These are phyloP conservation scores for Ceratobasidium sp. DNA, from an alignment of 1,284 basidiomycete genomes.

Conservation along the genomic window DNA sequence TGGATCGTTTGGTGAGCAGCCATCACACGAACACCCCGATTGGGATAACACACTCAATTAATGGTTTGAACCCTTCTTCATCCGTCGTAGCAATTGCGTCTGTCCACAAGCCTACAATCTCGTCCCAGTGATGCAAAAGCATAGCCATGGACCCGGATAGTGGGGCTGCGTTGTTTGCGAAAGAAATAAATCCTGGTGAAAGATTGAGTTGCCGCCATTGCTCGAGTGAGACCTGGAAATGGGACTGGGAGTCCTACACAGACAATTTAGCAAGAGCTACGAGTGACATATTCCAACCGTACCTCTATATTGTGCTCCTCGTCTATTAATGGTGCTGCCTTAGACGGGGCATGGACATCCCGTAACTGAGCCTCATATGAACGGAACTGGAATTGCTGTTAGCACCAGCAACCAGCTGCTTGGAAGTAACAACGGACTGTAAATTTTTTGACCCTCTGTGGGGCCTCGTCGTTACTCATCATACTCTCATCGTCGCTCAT, in stretches of 20 bases:
- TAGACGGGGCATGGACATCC: slow-evolving; percentile 72
- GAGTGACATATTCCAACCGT: slow-evolving; percentile 41
- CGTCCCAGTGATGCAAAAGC: slow-evolving; percentile 78
- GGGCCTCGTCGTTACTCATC: slow-evolving; percentile 9
- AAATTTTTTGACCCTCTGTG: slow-evolving; percentile 29
- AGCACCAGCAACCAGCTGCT: neutral
- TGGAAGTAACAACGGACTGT: slow-evolving; percentile 9
- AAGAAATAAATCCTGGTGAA: slow-evolving; percentile 73
- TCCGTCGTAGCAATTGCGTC: slow-evolving; percentile 53
- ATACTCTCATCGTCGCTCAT: slow-evolving; percentile 20
- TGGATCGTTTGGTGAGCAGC: slow-evolving; percentile 48
- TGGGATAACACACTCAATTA: slow-evolving; percentile 70
- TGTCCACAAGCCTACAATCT: slow-evolving; percentile 69
- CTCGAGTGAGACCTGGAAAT: slow-evolving; percentile 70
- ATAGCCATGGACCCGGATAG: slow-evolving; percentile 80
- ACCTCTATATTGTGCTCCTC: slow-evolving; percentile 69
- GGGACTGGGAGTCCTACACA: slow-evolving; percentile 69
- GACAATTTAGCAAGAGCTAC: slow-evolving; percentile 18
- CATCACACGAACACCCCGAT: slow-evolving; percentile 19
- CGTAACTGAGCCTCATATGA: slow-evolving; percentile 72
- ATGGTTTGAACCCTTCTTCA: slow-evolving; percentile 69
- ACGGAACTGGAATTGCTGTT: slow-evolving; percentile 47
- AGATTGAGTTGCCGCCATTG: slow-evolving; percentile 83
- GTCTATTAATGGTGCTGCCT: slow-evolving; percentile 59
- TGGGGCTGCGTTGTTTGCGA: slow-evolving; percentile 64